A percentile compares a stretch with the other conserved stretches of the same genome.
These are phyloP conservation scores for Eucalyptus marginata DNA, from an alignment of 345 rosid species.

Conservation along the genomic window DNA sequence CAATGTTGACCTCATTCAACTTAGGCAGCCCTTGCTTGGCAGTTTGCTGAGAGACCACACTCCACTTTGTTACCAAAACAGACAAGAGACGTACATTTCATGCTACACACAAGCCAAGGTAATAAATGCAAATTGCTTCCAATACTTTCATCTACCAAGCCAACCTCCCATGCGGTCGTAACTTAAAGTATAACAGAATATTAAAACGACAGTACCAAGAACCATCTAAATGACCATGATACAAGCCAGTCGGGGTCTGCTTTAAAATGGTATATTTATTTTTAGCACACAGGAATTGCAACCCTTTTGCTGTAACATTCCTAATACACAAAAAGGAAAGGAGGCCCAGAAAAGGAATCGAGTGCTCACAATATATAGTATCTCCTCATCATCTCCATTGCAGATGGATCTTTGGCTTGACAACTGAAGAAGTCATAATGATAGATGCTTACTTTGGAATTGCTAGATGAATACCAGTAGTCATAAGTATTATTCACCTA, in stretches of 20 bases:
- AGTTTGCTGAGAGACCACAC: neutral
- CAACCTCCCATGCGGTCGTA: no score
- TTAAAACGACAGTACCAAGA: no score
- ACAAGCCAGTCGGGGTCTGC: no score
- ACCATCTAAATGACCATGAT: neutral
- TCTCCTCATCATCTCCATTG: neutral
- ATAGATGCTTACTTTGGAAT: conserved; percentile 62
- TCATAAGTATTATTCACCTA: conserved; percentile 86
- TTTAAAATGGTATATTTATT: no score
- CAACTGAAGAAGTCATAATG: conserved; percentile 58
- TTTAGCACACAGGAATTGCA: no score
- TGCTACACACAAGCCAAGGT: neutral
- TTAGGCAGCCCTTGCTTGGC: neutral
- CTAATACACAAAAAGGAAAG: no score
- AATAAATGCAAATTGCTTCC: neutral
- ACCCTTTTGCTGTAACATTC: no score
- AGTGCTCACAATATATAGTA: no score
- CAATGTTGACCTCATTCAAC: neutral
- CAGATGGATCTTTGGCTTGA: conserved; percentile 51
- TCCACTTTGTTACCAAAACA: neutral
- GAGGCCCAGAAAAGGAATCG: no score
- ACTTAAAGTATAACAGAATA: no score
- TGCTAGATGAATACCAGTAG: conserved; percentile 68
- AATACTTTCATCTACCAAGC: neutral
- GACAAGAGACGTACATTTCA: neutral